Base-by-base conservation (phyloP, 1,284 basidiomycete genomes). In the Naganishia sp. region DNA sequence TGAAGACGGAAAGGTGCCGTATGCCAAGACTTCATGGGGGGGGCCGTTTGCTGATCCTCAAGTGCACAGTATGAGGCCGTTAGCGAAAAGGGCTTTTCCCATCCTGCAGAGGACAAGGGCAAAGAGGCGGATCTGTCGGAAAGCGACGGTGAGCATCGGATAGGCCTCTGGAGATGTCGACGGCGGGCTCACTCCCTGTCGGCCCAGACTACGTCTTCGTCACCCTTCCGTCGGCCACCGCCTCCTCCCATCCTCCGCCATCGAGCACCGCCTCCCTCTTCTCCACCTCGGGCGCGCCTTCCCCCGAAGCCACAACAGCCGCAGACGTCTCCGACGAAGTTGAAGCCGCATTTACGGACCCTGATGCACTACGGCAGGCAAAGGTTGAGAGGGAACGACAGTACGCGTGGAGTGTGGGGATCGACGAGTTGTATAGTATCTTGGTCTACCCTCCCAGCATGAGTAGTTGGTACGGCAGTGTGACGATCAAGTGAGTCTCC, bases 381-480 rank as follows among this genome's bases (percentile, higher is more conserved):
- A 61, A 89, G 33, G 84, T 84, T 0, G 86, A 87, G 71, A 81
- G 88, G 63, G 88, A 90, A 7, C 90, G 94, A 76, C 90, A 90
- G 23, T 96, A 97, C 75, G 93, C 95, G 1, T 98, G 98, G 81
- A 95, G 93, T 18, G 87, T 97, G 0, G 90, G 94, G 2, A 75
- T 99, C 55, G 87, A 88, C 0, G 89, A 88, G 18, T 86, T 98
- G 70, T 97, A 98, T 78, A 95, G 92, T 23, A 83, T 98, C 57
- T 83, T 92, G 55, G 88, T 95, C 0, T 87, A 89, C 70, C 88
- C 90, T 72, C 78, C 79, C 11, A 79, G 76, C 60, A 68, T 79
- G 33, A 72, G 74, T 4, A 75, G 78, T 55, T 80, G 79, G 79
- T 78, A 80, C 55, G 79, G 79, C 21, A 78, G 77, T 7, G 76